Percentiles rank a stretch among this genome's conserved stretches.
Evolutionary conservation across 78 protist genomes (phyloP).

Genomic region (Dictyostelium intermedium): DNA sequence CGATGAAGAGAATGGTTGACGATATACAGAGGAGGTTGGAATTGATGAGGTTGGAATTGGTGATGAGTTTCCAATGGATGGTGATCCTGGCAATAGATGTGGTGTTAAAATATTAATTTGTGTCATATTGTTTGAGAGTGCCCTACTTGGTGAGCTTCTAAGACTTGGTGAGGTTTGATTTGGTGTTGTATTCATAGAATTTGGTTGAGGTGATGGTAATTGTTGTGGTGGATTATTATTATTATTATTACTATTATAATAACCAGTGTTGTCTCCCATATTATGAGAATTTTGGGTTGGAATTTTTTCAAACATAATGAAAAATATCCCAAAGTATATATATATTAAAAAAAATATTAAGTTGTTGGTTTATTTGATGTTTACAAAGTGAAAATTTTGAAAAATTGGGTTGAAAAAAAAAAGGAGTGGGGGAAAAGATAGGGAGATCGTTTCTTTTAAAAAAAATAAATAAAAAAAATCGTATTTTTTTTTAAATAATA

Average conservation of each 20-base stretch:
- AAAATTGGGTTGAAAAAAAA: background rate
- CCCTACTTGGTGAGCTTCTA: background rate
- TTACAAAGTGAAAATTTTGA: background rate
- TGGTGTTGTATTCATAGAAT: constrained; percentile 13
- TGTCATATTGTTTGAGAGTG: background rate
- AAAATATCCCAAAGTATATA: background rate
- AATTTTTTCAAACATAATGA: background rate
- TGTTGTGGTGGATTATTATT: background rate
- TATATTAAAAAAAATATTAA: too few species aligned
- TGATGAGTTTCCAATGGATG: background rate
- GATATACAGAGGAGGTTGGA: background rate
- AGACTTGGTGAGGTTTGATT: background rate
- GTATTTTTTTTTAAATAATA: too few species aligned
- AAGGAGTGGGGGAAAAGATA: background rate
- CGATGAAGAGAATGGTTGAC: background rate
- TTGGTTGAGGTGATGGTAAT: background rate
- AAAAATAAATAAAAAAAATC: too few species aligned
- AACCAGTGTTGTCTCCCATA: background rate
- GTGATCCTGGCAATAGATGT: background rate
- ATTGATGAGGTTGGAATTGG: background rate
- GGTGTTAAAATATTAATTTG: background rate
- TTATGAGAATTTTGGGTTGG: background rate
- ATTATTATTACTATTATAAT: background rate
- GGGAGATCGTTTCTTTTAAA: background rate
- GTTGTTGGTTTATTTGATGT: background rate